Evolutionary conservation across 768 basidiomycete species (phyloP), one percentile per base, ranked within the genome.

Genomic region (Infundibulicybe gibba): DNA sequence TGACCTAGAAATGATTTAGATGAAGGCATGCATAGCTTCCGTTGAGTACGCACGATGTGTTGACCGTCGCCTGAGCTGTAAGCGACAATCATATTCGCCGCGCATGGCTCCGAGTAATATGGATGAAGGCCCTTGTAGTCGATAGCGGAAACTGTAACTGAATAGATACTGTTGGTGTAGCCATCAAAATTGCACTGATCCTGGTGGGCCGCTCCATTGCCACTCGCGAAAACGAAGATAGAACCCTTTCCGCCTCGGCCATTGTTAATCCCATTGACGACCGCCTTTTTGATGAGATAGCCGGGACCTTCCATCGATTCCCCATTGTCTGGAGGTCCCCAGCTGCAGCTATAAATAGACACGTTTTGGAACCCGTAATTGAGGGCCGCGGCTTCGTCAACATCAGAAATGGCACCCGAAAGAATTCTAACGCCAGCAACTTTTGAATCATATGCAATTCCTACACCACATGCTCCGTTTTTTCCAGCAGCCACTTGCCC

Each of bases 171-270:
- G 62, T 99, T 99, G 11, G 97, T 99, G 64, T 99, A 99, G 6
- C 97, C 97, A 55, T 98, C 95, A 60, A 99, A 98, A 63, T 99
- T 99, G 73, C 97, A 99, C 64, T 98, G 95, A 60, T 99, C 97
- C 14, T 88, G 91, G 45, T 78, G 76, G 6, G 77, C 78, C 25
- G 92, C 97, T 6, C 97, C 97, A 61, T 99, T 99, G 0, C 97
- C 97, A 45, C 91, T 94, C 3, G 97, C 97, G 59, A 98, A 99
- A 20, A 99, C 97, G 54, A 89, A 98, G 50, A 99, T 75, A 30
- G 89, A 92, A 1, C 97, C 97, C 59, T 90, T 92, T 17, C 94
- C 93, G 20, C 68, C 76, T 39, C 97, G 81, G 2, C 97, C 97
- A 31, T 89, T 85, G 63, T 89, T 86, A 33, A 97, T 81, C 15